Percentiles rank a stretch among this genome's conserved stretches.
Evolutionary conservation across 2,329 filamentous ascomycete genomes (phyloP).

Genomic region (Salinomyces thailandicus): DNA sequence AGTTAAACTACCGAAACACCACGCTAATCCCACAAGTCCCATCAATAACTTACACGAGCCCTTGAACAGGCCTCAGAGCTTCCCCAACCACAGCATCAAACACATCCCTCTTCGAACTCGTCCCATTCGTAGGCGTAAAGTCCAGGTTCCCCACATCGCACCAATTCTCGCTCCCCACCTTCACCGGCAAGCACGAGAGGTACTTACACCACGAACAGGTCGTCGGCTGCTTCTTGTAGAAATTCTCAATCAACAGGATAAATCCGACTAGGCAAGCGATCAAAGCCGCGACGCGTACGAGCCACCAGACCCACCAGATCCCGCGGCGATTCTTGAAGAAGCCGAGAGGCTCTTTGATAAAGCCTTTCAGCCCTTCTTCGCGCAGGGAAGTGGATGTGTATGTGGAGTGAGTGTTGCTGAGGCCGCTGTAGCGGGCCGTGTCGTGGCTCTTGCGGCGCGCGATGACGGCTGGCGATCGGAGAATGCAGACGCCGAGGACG

Average conservation of each 20-base stretch:
- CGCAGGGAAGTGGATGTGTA: constrained; percentile 3
- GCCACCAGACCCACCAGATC: constrained; percentile 97
- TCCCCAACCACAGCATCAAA: background rate
- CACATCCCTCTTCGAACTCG: background rate
- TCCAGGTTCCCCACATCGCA: constrained; percentile 44
- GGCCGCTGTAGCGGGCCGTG: constrained; percentile 12
- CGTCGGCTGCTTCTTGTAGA: constrained; percentile 65
- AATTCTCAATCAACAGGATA: constrained; percentile 78
- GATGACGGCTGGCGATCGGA: constrained; percentile 70
- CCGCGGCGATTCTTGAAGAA: constrained; percentile 92
- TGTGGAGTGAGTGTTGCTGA: constrained; percentile 1
- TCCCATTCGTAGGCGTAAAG: constrained; percentile 17
- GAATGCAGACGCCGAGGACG: constrained; percentile 70
- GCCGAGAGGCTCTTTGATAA: constrained; percentile 44
- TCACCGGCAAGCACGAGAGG: constrained; percentile 71
- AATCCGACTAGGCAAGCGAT: constrained; percentile 76
- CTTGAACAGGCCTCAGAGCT: too few species aligned
- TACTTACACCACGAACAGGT: constrained; percentile 92
- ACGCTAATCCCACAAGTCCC: too few species aligned
- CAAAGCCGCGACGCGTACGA: constrained; percentile 67
- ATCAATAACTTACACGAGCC: too few species aligned
- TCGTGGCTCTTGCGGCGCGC: constrained; percentile 14
- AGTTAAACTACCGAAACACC: too few species aligned
- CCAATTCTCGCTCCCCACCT: constrained; percentile 42
- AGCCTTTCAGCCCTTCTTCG: constrained; percentile 28